Evolutionary conservation across 805 yeast genomes (phyloP), one percentile per base, ranked within the genome.

Genomic region (Barnettozyma populi): DNA sequence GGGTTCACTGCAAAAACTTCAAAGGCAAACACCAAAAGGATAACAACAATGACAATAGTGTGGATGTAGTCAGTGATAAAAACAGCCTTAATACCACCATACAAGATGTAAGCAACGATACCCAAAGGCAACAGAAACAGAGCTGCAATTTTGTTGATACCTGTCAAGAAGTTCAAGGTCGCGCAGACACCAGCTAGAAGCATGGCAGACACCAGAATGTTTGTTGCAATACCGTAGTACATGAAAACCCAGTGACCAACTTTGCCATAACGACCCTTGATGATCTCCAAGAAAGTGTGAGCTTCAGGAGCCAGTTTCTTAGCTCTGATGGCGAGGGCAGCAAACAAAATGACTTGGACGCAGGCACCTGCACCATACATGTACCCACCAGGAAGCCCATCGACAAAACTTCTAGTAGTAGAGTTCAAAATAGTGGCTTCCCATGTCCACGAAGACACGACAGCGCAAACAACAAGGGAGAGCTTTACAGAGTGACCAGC

Each of bases 401-500:
- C 73, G 38, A 70, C 70, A 66, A 86, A 90, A 20, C 87, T 87
- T 63, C 85, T 90, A 19, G 95, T 79, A 1, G 95, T 79, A 2
- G 89, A 80, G 35, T 81, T 82, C 29, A 86, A 70, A 42, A 86
- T 67, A 2, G 95, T 86, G 3, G 89, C 87, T n/a, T 86, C 86
- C 90, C 90, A 84, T 9, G 97, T 89, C 98, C 98, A 90, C 8
- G 92, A 82, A 11, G 92, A 82, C 8, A 90, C 96, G 27, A 90
- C 97, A 7, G 96, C 96, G 7, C 95, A 82, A 5, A 92, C 82
- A 52, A 89, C 84, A 55, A 90, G 72, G 43, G 94, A 94, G 0
- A 92, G 82, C 57, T 84, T 86, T 37, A 90, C 95, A 4, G 88
- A 74, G 62, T 96, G 78, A 54, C 96, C 96, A 32, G 97, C 96